These are phyloP conservation scores for Phaffia australis DNA, from an alignment of 768 basidiomycete genomes.

Conservation along the genomic window DNA sequence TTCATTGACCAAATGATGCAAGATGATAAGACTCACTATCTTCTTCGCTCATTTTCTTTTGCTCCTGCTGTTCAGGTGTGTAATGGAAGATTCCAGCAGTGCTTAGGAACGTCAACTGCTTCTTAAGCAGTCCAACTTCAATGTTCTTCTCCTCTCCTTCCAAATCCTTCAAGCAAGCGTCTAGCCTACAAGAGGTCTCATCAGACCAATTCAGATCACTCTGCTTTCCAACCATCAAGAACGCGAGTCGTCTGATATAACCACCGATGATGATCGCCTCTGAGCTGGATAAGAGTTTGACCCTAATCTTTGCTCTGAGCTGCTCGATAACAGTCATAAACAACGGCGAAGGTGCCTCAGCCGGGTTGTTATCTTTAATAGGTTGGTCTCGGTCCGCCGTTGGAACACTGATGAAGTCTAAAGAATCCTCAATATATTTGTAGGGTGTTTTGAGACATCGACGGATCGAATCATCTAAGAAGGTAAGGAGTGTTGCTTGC, in stretches of 20 bases:
- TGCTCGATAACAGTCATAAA: conserved; percentile 73
- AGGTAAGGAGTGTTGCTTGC: conserved; percentile 47
- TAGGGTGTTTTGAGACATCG: conserved; percentile 73
- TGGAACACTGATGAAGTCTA: conserved; percentile 16
- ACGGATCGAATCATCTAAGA: conserved; percentile 78
- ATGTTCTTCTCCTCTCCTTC: conserved; percentile 3
- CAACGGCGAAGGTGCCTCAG: conserved; percentile 52
- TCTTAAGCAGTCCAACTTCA: conserved; percentile 7
- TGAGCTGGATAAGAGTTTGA: conserved; percentile 48
- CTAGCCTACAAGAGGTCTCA: conserved; percentile 32
- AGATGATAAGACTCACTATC: no score
- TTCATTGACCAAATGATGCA: no score
- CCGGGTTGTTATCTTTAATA: neutral
- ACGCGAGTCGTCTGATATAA: conserved; percentile 55
- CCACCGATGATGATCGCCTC: conserved; percentile 54
- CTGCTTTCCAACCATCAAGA: conserved; percentile 51
- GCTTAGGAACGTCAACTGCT: conserved; percentile 8
- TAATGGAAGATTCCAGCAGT: neutral
- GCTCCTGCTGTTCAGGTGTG: no score
- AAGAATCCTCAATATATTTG: conserved; percentile 62
- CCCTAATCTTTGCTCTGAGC: conserved; percentile 54
- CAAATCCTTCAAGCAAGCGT: conserved; percentile 5
- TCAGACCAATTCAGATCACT: conserved; percentile 33
- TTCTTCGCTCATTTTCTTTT: no score
- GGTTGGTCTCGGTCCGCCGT: neutral